phyloP scores from a whole-genome alignment of 306 rosid species.

The Prinsepia uniflora region DNA sequence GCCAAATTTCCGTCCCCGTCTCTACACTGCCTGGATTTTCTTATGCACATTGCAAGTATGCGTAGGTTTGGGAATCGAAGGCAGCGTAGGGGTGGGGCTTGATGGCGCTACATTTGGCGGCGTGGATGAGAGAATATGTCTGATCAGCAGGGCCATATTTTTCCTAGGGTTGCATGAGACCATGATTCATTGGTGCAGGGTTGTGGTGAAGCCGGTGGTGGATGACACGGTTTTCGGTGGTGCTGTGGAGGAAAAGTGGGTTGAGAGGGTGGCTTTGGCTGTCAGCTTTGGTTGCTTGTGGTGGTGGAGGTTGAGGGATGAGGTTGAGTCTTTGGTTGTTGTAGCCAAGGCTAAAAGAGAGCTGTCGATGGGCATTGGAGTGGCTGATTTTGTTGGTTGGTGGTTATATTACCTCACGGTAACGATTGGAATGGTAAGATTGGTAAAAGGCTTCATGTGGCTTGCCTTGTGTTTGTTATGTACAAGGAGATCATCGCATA shows the following conservation, averaged over 20 bases:
- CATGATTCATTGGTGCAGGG: conserved; percentile 57
- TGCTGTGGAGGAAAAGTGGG: conserved; percentile 44
- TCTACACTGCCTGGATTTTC: conserved; percentile 55
- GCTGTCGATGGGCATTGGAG: conserved; percentile 38
- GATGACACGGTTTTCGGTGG: conserved; percentile 63
- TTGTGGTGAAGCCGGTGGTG: conserved; percentile 82
- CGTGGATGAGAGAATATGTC: conserved; percentile 30
- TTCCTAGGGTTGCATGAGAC: conserved; percentile 77
- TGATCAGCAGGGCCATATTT: conserved; percentile 45
- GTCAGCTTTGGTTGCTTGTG: conserved; percentile 54
- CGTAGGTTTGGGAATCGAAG: conserved; percentile 62
- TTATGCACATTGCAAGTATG: conserved; percentile 61
- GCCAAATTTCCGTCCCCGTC: conserved; percentile 27
- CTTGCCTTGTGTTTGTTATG: conserved; percentile 32
- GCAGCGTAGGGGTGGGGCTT: conserved; percentile 33
- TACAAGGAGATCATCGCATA: conserved; percentile 16
- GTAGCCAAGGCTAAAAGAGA: conserved; percentile 54
- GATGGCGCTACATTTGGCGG: conserved; percentile 25
- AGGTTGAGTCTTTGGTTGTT: conserved; percentile 59
- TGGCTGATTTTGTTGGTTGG: conserved; percentile 56
- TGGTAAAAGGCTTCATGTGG: conserved; percentile 48
- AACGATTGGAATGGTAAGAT: conserved; percentile 58
- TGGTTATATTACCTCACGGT: conserved; percentile 63
- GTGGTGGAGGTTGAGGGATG: conserved; percentile 83
- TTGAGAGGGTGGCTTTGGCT: conserved; percentile 46